Percentiles rank a stretch among this genome's conserved stretches.
phyloP scores from a whole-genome alignment of 495 filamentous ascomycete species.

The Glarea lozoyensis region DNA sequence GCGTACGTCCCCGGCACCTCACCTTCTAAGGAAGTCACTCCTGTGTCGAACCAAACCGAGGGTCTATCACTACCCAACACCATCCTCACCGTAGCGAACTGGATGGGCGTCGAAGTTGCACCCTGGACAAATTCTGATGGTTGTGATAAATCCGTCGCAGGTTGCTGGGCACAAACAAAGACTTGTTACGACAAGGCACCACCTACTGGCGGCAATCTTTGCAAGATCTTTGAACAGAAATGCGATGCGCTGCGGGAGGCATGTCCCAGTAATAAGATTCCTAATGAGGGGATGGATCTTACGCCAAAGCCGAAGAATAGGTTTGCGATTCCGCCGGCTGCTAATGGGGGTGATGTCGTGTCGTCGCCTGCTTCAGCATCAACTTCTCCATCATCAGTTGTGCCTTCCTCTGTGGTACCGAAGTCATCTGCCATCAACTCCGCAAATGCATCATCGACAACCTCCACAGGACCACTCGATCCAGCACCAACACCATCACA shows the following conservation, averaged over 20 bases:
- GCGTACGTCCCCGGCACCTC: conserved; percentile 27
- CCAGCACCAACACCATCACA: conserved; percentile 43
- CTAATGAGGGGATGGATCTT: conserved; percentile 40
- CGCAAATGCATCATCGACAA: too few species aligned
- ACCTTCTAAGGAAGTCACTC: neutral
- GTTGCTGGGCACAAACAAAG: conserved; percentile 49
- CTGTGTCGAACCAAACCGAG: conserved; percentile 18
- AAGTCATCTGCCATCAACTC: neutral
- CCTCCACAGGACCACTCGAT: conserved; percentile 45
- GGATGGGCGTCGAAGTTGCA: conserved; percentile 54
- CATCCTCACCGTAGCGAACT: conserved; percentile 59
- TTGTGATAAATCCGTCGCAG: conserved; percentile 46
- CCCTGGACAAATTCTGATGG: conserved; percentile 40
- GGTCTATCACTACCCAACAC: conserved; percentile 41
- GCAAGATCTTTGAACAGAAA: conserved; percentile 49
- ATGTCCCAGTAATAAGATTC: conserved; percentile 40
- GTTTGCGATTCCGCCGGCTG: neutral
- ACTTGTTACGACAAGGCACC: conserved; percentile 48
- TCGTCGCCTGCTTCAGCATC: neutral
- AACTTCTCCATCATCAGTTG: neutral
- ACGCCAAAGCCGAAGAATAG: conserved; percentile 19
- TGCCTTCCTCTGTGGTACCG: neutral
- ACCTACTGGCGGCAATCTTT: conserved; percentile 47
- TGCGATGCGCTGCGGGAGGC: conserved; percentile 42
- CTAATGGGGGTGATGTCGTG: too few species aligned